phyloP scores from a whole-genome alignment of 305 asterid genomes.

The Fraxinus angustifolia region DNA sequence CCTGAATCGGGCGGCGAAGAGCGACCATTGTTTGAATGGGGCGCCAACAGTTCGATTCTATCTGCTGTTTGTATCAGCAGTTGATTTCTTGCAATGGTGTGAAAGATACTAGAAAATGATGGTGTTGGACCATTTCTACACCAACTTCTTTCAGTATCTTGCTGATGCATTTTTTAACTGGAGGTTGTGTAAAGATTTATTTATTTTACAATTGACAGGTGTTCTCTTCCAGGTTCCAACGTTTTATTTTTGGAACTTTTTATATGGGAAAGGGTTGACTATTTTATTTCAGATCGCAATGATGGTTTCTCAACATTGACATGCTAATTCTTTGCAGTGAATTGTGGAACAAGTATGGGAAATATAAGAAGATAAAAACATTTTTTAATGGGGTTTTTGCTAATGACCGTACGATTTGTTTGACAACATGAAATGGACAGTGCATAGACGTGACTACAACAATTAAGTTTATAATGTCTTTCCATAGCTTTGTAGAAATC shows the following conservation, averaged over 20 bases:
- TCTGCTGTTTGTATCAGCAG: not conserved
- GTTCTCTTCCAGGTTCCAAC: not conserved
- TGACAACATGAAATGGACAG: not conserved
- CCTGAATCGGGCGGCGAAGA: not conserved
- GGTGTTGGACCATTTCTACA: not conserved
- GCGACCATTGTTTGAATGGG: not conserved
- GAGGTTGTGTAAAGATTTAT: slow-evolving; percentile 21
- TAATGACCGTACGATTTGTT: not conserved
- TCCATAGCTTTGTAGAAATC: not conserved
- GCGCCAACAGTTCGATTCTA: not conserved
- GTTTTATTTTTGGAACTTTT: not conserved
- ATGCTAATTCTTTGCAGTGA: not conserved
- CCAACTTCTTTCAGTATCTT: slow-evolving; percentile 1
- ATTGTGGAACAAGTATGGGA: not conserved
- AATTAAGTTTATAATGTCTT: not conserved
- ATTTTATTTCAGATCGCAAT: not conserved
- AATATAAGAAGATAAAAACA: no score
- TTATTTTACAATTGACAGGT: slow-evolving; percentile 21
- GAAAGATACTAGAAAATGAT: not conserved
- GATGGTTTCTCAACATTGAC: not conserved
- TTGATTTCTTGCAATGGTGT: slow-evolving; percentile 2
- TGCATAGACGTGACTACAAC: not conserved
- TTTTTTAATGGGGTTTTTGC: not conserved
- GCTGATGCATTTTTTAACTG: not conserved
- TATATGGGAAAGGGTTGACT: not conserved